phyloP scores from a whole-genome alignment of 2,329 filamentous ascomycete species.

The Scedosporium apiospermum region DNA sequence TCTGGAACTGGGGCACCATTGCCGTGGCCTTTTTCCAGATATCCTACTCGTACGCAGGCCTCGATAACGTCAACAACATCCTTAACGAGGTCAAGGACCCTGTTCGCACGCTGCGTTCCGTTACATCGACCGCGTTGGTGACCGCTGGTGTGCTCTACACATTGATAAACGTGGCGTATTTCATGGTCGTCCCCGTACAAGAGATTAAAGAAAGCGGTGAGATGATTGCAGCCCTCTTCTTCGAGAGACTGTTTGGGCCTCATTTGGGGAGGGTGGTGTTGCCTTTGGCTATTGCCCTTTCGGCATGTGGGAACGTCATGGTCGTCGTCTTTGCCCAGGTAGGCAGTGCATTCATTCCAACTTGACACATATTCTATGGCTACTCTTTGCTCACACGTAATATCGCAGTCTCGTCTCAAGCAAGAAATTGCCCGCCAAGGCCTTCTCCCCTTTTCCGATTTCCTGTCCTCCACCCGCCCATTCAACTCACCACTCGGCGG shows the following conservation, averaged over 20 bases:
- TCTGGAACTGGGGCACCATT: conserved; percentile 61
- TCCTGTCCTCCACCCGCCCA: conserved; percentile 55
- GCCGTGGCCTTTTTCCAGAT: conserved; percentile 60
- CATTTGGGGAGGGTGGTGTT: conserved; percentile 47
- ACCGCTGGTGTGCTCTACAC: conserved; percentile 56
- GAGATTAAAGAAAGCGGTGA: conserved; percentile 59
- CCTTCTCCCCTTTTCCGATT: conserved; percentile 53
- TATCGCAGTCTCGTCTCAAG: conserved; percentile 51
- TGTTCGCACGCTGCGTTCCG: conserved; percentile 53
- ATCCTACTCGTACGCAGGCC: conserved; percentile 58
- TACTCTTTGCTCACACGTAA: conserved; percentile 7
- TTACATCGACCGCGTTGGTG: conserved; percentile 47
- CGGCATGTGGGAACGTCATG: conserved; percentile 63
- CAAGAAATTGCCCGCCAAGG: conserved; percentile 66
- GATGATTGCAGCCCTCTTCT: conserved; percentile 59
- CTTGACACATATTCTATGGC: too few species aligned
- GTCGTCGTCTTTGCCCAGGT: conserved; percentile 61
- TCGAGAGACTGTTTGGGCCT: conserved; percentile 52
- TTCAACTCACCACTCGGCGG: conserved; percentile 60
- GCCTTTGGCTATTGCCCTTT: conserved; percentile 56
- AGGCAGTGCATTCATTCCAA: conserved; percentile 20
- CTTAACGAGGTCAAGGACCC: conserved; percentile 63
- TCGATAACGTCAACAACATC: conserved; percentile 60
- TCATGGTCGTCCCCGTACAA: conserved; percentile 56
- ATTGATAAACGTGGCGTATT: conserved; percentile 54